phyloP scores from a whole-genome alignment of 768 basidiomycete genomes.

The Lentinula guzmanii region DNA sequence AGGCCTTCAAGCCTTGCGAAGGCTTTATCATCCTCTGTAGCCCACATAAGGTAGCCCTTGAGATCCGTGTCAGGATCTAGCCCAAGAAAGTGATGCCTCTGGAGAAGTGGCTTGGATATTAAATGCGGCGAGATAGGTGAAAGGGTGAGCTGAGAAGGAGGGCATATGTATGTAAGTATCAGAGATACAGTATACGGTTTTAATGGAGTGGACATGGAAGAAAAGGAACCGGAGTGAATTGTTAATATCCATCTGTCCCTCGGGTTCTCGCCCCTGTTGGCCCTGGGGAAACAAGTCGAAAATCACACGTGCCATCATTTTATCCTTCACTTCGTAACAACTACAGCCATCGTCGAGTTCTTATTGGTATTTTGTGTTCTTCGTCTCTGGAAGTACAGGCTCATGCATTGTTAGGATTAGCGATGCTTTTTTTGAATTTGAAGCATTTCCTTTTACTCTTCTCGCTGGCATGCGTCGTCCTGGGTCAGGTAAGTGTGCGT shows the following conservation, averaged over 20 bases:
- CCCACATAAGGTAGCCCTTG: constrained; percentile 64
- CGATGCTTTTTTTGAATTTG: not conserved
- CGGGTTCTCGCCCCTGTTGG: not conserved
- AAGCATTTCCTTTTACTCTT: not conserved
- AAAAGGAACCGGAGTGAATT: not conserved
- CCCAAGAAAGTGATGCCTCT: constrained; percentile 61
- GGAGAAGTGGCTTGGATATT: constrained; percentile 50
- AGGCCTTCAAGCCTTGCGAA: constrained; percentile 43
- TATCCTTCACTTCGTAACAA: constrained; percentile 22
- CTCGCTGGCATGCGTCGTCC: not conserved
- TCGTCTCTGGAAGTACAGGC: not conserved
- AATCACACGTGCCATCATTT: constrained; percentile 4
- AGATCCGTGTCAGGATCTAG: constrained; percentile 41
- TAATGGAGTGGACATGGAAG: constrained; percentile 12
- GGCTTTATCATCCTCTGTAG: constrained; percentile 30
- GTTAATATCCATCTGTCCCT: not conserved
- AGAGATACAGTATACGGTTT: constrained; percentile 33
- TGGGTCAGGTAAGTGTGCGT: not conserved
- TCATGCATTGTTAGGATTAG: not conserved
- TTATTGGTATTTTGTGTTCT: not conserved
- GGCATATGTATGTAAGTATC: constrained; percentile 53
- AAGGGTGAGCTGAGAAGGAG: constrained; percentile 35
- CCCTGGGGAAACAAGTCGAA: not conserved
- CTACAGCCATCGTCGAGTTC: constrained; percentile 15
- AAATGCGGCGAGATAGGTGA: constrained; percentile 55